Base-by-base conservation (phyloP, 371 early-diverging fungal genomes). In the Mucor indicus region DNA sequence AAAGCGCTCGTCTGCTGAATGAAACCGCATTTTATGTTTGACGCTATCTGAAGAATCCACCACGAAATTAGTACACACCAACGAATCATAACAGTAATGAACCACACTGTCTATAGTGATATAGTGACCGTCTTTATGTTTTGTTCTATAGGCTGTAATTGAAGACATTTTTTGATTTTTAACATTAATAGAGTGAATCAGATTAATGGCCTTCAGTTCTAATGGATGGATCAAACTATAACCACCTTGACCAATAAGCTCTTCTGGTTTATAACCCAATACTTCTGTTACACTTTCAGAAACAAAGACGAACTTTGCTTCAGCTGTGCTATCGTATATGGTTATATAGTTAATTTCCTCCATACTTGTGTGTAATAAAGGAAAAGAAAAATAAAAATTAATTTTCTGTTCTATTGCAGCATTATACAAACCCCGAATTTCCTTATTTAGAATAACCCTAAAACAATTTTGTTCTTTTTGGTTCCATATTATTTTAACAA, bases 241-340 rank as follows among this genome's bases (percentile, higher is more conserved):
- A 6, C 69, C 72, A 5, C 62, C 55, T 20, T 44, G 44, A 5
- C 80, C 78, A 0, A 69, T 48, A 19, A 83, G 22, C 30, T 83
- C 84, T 15, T 75, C 60, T 16, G 77, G 74, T 3, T 55, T 44
- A 41, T 60, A 81, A 1, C 84, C 84, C 3, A 79, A 57, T 13
- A 75, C 62, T 1, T 70, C 63, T 4, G 60, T 59, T 9, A 80
- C 63, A 16, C 78, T 74, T 23, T 77, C 73, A 11, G 81, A 78
- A 2, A 69, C 61, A 54, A 74, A 83, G 1, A 75, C 50, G 38
- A 67, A 70, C 19, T 44, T 57, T 16, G 66, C 79, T 10, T 52
- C 43, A 10, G 78, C 70, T 1, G 77, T 65, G 48, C 76, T 72
- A 50, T 83, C 83, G 50, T 77, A 80, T 25, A 80, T 80, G 15